Percentiles rank a stretch among this genome's conserved stretches.
These are phyloP conservation scores for Mycena olivaceomarginata DNA, from an alignment of 768 basidiomycete species.

Conservation along the genomic window DNA sequence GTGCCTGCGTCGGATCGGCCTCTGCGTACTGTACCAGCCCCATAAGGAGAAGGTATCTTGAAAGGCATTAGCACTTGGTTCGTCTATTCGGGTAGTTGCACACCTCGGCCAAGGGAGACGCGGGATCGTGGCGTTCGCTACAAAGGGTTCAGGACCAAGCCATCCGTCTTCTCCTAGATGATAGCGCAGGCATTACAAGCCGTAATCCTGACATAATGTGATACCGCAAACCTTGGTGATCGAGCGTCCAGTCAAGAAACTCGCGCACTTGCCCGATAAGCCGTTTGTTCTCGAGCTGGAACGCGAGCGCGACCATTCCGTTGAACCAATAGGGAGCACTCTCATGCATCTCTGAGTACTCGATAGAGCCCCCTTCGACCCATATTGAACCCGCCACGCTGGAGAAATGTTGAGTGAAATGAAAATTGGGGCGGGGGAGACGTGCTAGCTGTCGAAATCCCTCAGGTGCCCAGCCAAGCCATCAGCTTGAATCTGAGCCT, in stretches of 20 bases:
- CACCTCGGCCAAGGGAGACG: slow-evolving; percentile 66
- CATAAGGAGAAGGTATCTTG: slow-evolving; percentile 54
- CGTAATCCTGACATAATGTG: too few relatives aligned
- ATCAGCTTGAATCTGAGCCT: slow-evolving; percentile 63
- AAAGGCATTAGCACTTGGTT: neutral
- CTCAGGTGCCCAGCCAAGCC: slow-evolving; percentile 63
- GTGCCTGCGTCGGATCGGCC: slow-evolving; percentile 59
- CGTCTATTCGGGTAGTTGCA: neutral
- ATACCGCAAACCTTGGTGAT: slow-evolving; percentile 50
- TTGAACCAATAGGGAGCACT: slow-evolving; percentile 67
- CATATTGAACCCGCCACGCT: slow-evolving; percentile 66
- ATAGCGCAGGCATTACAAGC: slow-evolving; percentile 39
- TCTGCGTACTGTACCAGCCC: slow-evolving; percentile 66
- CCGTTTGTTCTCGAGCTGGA: slow-evolving; percentile 60
- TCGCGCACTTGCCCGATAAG: slow-evolving; percentile 60
- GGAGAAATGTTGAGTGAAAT: neutral
- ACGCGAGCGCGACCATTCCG: slow-evolving; percentile 63
- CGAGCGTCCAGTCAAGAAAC: slow-evolving; percentile 63
- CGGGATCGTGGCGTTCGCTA: slow-evolving; percentile 59
- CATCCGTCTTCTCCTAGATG: slow-evolving; percentile 62
- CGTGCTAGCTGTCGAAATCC: slow-evolving; percentile 63
- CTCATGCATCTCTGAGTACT: slow-evolving; percentile 67
- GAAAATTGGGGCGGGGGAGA: neutral
- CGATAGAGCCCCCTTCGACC: slow-evolving; percentile 63
- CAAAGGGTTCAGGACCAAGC: slow-evolving; percentile 63